Evolutionary conservation across 768 basidiomycete genomes (phyloP).

Genomic region (Boletus sp.): DNA sequence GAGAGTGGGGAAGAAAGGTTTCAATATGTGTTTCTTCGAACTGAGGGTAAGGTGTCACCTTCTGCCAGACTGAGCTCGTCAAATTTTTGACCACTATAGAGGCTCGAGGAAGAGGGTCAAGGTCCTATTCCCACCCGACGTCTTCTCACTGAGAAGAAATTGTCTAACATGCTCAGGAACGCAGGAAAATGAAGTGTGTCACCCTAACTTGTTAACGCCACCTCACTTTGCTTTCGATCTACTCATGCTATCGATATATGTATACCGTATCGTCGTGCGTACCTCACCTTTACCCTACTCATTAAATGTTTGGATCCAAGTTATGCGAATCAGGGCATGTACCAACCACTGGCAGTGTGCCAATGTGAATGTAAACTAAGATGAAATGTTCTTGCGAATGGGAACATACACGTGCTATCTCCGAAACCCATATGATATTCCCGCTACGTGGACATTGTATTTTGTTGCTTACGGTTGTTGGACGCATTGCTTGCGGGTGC

Average conservation of each 20-base stretch:
- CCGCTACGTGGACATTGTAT: too few relatives aligned
- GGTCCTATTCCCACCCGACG: conserved; percentile 20
- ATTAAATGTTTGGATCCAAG: conserved; percentile 1
- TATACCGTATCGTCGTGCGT: too few relatives aligned
- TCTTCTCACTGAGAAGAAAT: conserved; percentile 13
- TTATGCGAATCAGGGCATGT: conserved; percentile 14
- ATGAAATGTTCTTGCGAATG: conserved; percentile 6
- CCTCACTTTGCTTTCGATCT: neutral
- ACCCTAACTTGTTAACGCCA: neutral
- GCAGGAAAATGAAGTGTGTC: neutral
- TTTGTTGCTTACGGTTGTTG: too few relatives aligned
- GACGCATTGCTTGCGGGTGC: too few relatives aligned
- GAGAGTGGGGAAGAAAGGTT: conserved; percentile 19
- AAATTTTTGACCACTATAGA: conserved; percentile 15
- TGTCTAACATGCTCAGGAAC: conserved; percentile 13
- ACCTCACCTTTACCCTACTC: neutral
- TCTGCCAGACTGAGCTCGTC: neutral
- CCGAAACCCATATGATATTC: conserved; percentile 5
- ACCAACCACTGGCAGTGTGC: too few relatives aligned
- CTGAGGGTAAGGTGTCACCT: conserved; percentile 18
- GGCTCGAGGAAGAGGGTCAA: conserved; percentile 20
- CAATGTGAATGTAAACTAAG: conserved; percentile 12
- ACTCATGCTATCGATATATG: too few relatives aligned
- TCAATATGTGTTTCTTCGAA: conserved; percentile 30
- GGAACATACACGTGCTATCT: conserved; percentile 9